Conservation (phyloP, 2,329 filamentous ascomycete genomes). For the Penicillium brasilianum region DNA sequence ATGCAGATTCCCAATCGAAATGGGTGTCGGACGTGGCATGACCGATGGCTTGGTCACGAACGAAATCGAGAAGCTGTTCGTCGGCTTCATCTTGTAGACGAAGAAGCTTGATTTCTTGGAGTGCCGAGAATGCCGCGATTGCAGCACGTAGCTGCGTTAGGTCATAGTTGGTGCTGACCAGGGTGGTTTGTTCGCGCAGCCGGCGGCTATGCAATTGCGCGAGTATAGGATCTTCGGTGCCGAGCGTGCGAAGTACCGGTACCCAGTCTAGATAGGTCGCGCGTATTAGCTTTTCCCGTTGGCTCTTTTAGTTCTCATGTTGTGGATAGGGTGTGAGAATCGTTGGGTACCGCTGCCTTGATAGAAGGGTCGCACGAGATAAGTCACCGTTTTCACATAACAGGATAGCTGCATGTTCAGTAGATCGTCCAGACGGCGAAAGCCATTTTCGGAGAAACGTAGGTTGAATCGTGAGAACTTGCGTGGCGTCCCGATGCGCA, state of each 20-base stretch:
- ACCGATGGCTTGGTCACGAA: constrained; percentile 53
- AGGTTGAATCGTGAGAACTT: constrained; percentile 46
- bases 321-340: constrained; percentile 18
- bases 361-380: constrained; percentile 49
- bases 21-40: constrained; percentile 48
- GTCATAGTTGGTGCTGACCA: constrained; percentile 59
- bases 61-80: constrained; percentile 57
- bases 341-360: constrained; percentile 45
- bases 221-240: constrained; percentile 27
- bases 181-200: constrained; percentile 47
- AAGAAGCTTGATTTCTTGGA: constrained; percentile 69
- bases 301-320: constrained; percentile 7
- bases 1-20: constrained; percentile 67
- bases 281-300: constrained; percentile 26
- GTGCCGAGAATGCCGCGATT: constrained; percentile 61
- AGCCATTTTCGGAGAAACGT: constrained; percentile 44
- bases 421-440: constrained; percentile 41
- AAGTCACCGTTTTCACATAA: constrained; percentile 46
- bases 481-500: constrained; percentile 46
- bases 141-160: constrained; percentile 59
- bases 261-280: constrained; percentile 35
- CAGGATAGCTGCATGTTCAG: constrained; percentile 44
- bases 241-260: constrained; percentile 30
- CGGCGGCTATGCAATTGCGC: constrained; percentile 39
- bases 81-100: constrained; percentile 66